phyloP scores from a whole-genome alignment of 2,329 filamentous ascomycete species.

The Aureobasidium uvarum region DNA sequence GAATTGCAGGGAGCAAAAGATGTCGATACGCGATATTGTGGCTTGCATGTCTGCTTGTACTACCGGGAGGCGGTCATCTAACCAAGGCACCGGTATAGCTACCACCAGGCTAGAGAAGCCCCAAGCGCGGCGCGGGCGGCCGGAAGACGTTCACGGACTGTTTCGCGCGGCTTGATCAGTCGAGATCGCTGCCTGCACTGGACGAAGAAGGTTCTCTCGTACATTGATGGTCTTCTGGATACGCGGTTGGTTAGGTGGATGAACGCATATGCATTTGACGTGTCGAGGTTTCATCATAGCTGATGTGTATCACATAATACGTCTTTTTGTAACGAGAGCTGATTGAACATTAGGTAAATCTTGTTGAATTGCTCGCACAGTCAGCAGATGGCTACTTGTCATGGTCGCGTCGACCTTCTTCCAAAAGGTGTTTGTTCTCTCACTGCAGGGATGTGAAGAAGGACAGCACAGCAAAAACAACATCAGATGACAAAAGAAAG shows the following conservation, averaged over 20 bases:
- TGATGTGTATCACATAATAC: constrained; percentile 21
- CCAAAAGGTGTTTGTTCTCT: not conserved
- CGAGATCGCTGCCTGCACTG: constrained; percentile 14
- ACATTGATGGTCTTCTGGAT: not conserved
- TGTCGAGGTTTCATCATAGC: constrained; percentile 24
- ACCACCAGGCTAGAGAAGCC: not conserved
- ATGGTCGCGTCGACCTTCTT: constrained; percentile 2
- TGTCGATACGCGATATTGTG: constrained; percentile 11
- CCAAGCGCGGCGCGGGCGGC: constrained; percentile 8
- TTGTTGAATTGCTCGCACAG: constrained; percentile 5
- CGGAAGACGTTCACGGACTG: constrained; percentile 22
- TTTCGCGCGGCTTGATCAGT: constrained; percentile 16
- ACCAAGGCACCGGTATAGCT: constrained; percentile 10
- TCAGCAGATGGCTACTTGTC: constrained; percentile 9
- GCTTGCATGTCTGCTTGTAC: constrained; percentile 8
- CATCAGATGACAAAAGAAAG: constrained; percentile 16
- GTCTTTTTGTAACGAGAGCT: constrained; percentile 2
- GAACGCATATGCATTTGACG: constrained; percentile 19
- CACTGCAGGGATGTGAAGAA: constrained; percentile 2
- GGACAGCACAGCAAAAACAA: not conserved
- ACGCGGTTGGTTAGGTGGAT: not conserved
- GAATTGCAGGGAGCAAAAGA: not conserved
- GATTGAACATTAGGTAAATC: not conserved
- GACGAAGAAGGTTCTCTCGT: constrained; percentile 1
- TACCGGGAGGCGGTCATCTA: constrained; percentile 12